Evolutionary conservation across 331 rosid genomes (phyloP), one percentile per base, ranked within the genome.

Genomic region (Rosa hybrid): DNA sequence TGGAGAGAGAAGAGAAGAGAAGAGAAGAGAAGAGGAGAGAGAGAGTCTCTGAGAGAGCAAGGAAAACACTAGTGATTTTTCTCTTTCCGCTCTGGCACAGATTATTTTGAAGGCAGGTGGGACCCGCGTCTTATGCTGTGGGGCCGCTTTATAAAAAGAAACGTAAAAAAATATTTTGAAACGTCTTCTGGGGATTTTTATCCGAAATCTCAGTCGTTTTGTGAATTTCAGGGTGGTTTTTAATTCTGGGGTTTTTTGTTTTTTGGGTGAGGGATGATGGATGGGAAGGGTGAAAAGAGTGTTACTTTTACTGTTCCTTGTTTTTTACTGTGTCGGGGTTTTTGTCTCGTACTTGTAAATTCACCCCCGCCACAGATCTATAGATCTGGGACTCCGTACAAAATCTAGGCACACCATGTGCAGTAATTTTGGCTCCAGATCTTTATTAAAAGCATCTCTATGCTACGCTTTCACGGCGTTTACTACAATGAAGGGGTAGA

Each of bases 41-140:
- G 1, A 1, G 27, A 25, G 27, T 25, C 27, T 25, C 27, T 25
- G 27, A 27, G 30, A 27, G 30, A 27, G 30, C 30, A 27, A 27
- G 30, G 30, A 1, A 27, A 27, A 27, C 30, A 27, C 1, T 27
- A 27, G 30, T 27, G 30, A 27, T 27, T 27, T 45, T 57, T 78
- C 63, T 49, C 89, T 90, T 85, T 88, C 89, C 82, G 86, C 72
- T 75, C 90, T 72, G 90, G 89, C 89, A 82, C 93, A 81, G 97
- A 92, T 89, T 86, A 88, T 88, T 88, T 89, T 84, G 80, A 30
- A 65, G 50, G 48, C 2, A 77, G 72, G 72, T 68, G 77, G 93
- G 10, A 2, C 97, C 97, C 90, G 84, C 86, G 38, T 49, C 45
- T 27, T 72, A 84, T 30, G 85, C 87, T 75, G 80, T 72, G 64